phyloP scores from a whole-genome alignment of 2,329 filamentous ascomycete genomes.

The Dothistroma septosporum region DNA sequence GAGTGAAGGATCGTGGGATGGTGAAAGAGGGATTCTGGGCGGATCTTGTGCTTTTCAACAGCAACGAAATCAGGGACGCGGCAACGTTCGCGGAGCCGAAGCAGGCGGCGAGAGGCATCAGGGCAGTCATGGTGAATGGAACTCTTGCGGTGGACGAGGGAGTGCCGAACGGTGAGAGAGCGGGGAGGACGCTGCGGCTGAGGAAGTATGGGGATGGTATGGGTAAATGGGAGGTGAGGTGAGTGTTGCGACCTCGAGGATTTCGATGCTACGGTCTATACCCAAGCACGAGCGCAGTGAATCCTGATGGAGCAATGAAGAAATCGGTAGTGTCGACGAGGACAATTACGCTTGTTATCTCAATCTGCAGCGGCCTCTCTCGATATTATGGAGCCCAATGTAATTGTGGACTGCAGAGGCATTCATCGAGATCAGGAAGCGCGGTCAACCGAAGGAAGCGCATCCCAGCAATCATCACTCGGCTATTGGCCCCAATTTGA shows the following conservation, averaged over 20 bases:
- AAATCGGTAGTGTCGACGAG: too few species aligned
- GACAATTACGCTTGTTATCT: too few species aligned
- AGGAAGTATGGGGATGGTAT: conserved; percentile 2
- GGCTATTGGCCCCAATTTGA: neutral
- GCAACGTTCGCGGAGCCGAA: conserved; percentile 28
- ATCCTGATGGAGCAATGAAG: too few species aligned
- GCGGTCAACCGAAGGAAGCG: neutral
- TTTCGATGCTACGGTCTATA: too few species aligned
- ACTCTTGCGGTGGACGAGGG: conserved; percentile 25
- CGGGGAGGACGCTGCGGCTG: conserved; percentile 24
- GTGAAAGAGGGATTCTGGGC: conserved; percentile 25
- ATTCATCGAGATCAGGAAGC: too few species aligned
- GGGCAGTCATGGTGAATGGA: conserved; percentile 28
- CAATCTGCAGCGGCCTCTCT: too few species aligned
- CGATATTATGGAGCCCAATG: too few species aligned
- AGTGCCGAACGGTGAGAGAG: conserved; percentile 18
- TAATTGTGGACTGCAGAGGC: too few species aligned
- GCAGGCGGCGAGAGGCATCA: conserved; percentile 25
- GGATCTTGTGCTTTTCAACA: conserved; percentile 29
- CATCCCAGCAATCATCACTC: neutral
- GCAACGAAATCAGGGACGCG: conserved; percentile 23
- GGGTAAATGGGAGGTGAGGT: conserved; percentile 12
- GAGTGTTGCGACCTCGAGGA: neutral
- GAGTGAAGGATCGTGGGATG: conserved; percentile 24
- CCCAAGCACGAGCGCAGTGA: too few species aligned